phyloP scores from a whole-genome alignment of 2,329 filamentous ascomycete species.

The Ramularia collo-cygni region DNA sequence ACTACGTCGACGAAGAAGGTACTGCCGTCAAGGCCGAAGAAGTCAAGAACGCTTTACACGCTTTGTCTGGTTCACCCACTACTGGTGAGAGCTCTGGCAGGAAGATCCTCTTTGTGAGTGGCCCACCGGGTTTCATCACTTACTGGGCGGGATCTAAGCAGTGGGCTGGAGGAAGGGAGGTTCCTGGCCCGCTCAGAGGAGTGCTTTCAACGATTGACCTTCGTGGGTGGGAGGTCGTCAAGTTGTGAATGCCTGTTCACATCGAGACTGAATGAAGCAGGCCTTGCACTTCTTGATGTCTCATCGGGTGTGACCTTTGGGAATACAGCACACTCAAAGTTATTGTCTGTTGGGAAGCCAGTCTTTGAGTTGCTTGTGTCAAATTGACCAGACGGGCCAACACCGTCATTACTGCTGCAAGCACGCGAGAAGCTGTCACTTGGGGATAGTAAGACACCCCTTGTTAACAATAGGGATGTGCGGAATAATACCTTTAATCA shows the following conservation, averaged over 20 bases:
- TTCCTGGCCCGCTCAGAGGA: slow-evolving; percentile 68
- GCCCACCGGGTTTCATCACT: slow-evolving; percentile 81
- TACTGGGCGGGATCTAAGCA: slow-evolving; percentile 73
- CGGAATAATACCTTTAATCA: too few species aligned
- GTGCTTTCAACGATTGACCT: slow-evolving; percentile 55
- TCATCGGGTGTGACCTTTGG: too few species aligned
- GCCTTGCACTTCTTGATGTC: too few species aligned
- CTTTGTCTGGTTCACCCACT: slow-evolving; percentile 20
- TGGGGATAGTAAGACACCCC: too few species aligned
- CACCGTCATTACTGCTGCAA: too few species aligned
- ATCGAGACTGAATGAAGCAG: too few species aligned
- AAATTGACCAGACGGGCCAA: too few species aligned
- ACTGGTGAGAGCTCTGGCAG: slow-evolving; percentile 30
- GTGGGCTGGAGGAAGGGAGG: slow-evolving; percentile 65
- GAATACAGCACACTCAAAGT: too few species aligned
- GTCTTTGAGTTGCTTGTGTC: too few species aligned
- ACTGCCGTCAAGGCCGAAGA: slow-evolving; percentile 50
- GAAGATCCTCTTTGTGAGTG: slow-evolving; percentile 75
- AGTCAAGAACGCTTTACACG: slow-evolving; percentile 26
- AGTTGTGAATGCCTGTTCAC: slow-evolving; percentile 49
- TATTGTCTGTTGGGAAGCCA: too few species aligned
- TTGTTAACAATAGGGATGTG: too few species aligned
- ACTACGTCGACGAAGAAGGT: slow-evolving; percentile 77
- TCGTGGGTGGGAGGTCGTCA: slow-evolving; percentile 52
- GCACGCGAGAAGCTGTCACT: too few species aligned